These are phyloP conservation scores for Iberis pinnata DNA, from an alignment of 345 rosid genomes.

Conservation along the genomic window DNA sequence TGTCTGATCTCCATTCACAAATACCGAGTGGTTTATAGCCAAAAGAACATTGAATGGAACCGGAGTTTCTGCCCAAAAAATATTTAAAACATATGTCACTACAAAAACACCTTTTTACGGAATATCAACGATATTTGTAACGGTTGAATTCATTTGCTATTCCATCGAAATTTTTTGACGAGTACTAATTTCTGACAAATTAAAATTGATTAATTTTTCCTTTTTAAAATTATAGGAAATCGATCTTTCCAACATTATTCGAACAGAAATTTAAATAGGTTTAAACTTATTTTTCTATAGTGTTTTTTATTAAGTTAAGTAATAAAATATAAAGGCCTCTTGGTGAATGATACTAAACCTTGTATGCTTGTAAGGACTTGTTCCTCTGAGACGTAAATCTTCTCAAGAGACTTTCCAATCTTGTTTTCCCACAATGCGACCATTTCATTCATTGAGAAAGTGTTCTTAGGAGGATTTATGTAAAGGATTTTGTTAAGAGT, in stretches of 20 bases:
- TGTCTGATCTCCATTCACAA: conserved; percentile 67
- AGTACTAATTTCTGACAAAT: no score
- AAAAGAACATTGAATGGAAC: conserved; percentile 40
- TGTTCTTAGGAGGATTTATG: conserved; percentile 51
- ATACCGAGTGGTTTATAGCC: conserved; percentile 47
- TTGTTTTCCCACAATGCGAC: conserved; percentile 58
- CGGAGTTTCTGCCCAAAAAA: conserved; percentile 41
- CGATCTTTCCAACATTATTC: no score
- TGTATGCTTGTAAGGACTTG: conserved; percentile 45
- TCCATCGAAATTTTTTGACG: no score
- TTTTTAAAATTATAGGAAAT: no score
- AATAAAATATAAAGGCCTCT: neutral
- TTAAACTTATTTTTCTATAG: no score
- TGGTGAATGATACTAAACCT: conserved; percentile 34
- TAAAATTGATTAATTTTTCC: no score
- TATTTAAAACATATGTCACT: neutral
- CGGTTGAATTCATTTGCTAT: no score
- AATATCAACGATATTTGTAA: no score
- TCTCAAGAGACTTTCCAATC: conserved; percentile 56
- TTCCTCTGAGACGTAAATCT: conserved; percentile 44
- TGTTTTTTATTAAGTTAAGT: neutral
- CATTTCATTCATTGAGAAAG: conserved; percentile 49
- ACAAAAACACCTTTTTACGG: no score
- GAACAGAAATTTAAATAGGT: no score
- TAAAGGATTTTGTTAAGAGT: conserved; percentile 55